phyloP scores from a whole-genome alignment of 202 grass and related monocot genomes.

The Bolboschoenoplectus hybrid region DNA sequence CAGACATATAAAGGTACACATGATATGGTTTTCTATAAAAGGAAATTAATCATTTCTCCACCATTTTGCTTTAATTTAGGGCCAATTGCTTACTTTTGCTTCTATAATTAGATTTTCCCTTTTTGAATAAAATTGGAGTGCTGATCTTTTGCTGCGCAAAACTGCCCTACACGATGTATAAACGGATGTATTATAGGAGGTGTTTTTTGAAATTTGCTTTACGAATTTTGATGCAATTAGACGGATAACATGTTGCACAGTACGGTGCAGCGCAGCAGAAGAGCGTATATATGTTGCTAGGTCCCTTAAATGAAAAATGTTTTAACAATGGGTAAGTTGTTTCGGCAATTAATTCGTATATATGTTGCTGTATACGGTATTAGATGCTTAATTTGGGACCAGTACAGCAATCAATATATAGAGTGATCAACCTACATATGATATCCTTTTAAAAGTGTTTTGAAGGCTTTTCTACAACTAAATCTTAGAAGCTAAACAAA shows the following conservation, averaged over 20 bases:
- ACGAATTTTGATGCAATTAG: no score
- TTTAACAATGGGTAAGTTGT: neutral
- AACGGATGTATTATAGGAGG: no score
- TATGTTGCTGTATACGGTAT: neutral
- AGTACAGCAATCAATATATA: neutral
- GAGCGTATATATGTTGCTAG: no score
- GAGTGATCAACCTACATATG: neutral
- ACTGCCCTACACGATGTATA: no score
- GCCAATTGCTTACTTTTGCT: neutral
- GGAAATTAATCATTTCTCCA: neutral
- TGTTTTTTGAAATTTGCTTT: no score
- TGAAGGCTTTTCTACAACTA: no score
- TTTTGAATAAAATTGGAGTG: neutral
- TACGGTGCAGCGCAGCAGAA: no score
- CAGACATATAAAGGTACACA: constrained; percentile 2
- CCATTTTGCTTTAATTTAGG: neutral
- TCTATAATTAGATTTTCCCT: neutral
- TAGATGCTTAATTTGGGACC: neutral
- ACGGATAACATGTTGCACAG: no score
- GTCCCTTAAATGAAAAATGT: neutral
- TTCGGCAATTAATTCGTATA: neutral
- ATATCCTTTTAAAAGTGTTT: neutral
- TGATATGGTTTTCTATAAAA: neutral
- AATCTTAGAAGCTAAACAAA: neutral
- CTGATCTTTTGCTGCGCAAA: no score